Percentiles rank a stretch among this genome's conserved stretches.
Evolutionary conservation across 2,329 filamentous ascomycete species (phyloP).

Genomic region (Hypoxylon sp.): DNA sequence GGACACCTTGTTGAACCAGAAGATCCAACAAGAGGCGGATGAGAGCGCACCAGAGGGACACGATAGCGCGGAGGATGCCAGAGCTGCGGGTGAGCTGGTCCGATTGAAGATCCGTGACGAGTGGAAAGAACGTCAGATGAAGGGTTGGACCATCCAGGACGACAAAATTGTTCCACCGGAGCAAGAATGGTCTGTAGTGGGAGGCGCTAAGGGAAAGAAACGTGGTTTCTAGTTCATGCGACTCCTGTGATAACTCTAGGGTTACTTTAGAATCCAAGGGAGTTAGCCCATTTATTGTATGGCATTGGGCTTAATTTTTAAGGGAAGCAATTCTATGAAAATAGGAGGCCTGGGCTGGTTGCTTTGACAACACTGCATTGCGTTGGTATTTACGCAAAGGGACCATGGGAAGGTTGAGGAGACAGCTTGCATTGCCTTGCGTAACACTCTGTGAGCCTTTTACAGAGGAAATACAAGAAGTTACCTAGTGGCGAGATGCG

Average conservation of each 20-base stretch:
- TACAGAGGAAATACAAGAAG: neutral
- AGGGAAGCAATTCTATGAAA: neutral
- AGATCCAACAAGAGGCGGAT: constrained; percentile 80
- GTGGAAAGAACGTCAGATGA: constrained; percentile 76
- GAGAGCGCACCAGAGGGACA: constrained; percentile 73
- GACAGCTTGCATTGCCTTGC: neutral
- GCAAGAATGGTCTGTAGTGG: constrained; percentile 45
- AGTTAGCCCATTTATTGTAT: constrained; percentile 1
- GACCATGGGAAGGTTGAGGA: neutral
- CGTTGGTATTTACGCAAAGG: constrained; percentile 4
- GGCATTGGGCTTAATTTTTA: neutral
- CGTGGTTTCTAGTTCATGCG: neutral
- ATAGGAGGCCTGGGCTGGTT: no score
- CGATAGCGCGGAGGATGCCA: constrained; percentile 92
- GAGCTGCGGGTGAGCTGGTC: constrained; percentile 89
- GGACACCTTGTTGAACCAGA: constrained; percentile 76
- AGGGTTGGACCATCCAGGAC: constrained; percentile 76
- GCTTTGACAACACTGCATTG: neutral
- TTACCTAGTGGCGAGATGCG: neutral
- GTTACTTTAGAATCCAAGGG: neutral
- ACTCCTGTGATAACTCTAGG: neutral
- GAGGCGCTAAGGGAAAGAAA: constrained; percentile 43
- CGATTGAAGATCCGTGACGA: constrained; percentile 76
- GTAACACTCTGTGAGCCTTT: neutral
- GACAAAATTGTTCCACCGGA: constrained; percentile 62